phyloP scores from a whole-genome alignment of 805 yeast species.

The Cyberlindnera petersonii region DNA sequence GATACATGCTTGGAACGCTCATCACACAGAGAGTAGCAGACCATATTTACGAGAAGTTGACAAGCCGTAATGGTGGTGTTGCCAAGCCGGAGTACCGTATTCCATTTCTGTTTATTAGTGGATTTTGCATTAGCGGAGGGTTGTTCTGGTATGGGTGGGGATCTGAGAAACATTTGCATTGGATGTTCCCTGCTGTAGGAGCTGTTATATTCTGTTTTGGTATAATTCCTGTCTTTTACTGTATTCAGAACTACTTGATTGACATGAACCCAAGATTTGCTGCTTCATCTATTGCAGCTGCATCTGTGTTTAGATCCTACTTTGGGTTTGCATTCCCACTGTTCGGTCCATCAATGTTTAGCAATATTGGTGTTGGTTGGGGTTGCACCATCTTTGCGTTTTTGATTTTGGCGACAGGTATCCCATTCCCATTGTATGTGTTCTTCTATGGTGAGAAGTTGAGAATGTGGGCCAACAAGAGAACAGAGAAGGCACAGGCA shows the following conservation, averaged over 20 bases:
- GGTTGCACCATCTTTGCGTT: conserved; percentile 62
- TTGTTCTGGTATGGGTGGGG: conserved; percentile 73
- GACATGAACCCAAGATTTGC: conserved; percentile 67
- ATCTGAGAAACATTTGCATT: conserved; percentile 49
- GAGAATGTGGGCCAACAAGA: conserved; percentile 54
- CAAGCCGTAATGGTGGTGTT: conserved; percentile 45
- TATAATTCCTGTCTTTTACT: conserved; percentile 60
- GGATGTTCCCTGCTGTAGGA: conserved; percentile 65
- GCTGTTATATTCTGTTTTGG: conserved; percentile 56
- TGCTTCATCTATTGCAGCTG: conserved; percentile 68
- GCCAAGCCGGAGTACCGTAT: conserved; percentile 59
- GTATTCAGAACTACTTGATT: conserved; percentile 64
- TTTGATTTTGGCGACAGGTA: conserved; percentile 51
- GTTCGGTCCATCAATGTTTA: conserved; percentile 57
- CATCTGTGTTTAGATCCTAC: conserved; percentile 60
- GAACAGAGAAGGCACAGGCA: conserved; percentile 45
- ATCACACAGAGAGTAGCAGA: conserved; percentile 47
- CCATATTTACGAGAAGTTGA: conserved; percentile 34
- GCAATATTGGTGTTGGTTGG: conserved; percentile 61
- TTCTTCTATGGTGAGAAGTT: conserved; percentile 52
- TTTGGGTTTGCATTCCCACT: conserved; percentile 71
- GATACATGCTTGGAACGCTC: conserved; percentile 46
- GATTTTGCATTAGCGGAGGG: conserved; percentile 54
- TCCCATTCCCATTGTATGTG: conserved; percentile 65
- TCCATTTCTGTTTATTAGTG: conserved; percentile 46